Percentiles rank a stretch among this genome's conserved stretches.
Conservation (phyloP, 371 early-diverging fungal species). For the Apophysomyces elegans region DNA sequence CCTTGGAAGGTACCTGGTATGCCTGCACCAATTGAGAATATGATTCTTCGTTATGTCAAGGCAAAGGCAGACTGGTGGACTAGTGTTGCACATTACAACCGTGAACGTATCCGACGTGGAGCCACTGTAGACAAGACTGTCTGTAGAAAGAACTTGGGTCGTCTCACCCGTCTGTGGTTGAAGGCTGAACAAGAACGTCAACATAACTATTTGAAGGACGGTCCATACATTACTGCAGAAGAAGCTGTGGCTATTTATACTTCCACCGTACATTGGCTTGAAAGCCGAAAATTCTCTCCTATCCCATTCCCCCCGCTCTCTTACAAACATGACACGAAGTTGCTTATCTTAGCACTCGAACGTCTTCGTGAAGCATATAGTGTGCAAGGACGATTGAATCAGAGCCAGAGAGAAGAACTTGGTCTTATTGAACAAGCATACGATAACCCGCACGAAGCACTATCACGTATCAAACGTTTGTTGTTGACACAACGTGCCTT, state of each 20-base stretch:
- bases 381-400: constrained; percentile 95
- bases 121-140: constrained; percentile 99
- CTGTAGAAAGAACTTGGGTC: constrained; percentile 97
- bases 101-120: constrained; percentile 98
- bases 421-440: constrained; percentile 98
- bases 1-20: constrained; percentile 99
- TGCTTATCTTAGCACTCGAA: constrained; percentile 95
- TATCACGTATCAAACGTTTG: constrained; percentile 95
- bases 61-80: constrained; percentile 99
- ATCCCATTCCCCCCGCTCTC: constrained; percentile 99
- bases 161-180: constrained; percentile 97
- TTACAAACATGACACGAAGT: constrained; percentile 98
- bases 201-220: constrained; percentile 98
- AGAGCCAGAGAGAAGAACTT: constrained; percentile 96
- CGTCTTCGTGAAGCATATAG: constrained; percentile 94
- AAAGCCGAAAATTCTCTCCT: constrained; percentile 95
- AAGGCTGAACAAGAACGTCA: constrained; percentile 99
- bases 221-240: constrained; percentile 96
- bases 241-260: constrained; percentile 98
- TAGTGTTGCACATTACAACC: constrained; percentile 96
- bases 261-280: constrained; percentile 98
- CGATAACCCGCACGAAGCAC: constrained; percentile 95
- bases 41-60: constrained; percentile 98
- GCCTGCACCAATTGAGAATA: constrained; percentile 97
- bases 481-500: constrained; percentile 98